phyloP scores from a whole-genome alignment of 2,329 filamentous ascomycete species.

The Exophiala mesophila region DNA sequence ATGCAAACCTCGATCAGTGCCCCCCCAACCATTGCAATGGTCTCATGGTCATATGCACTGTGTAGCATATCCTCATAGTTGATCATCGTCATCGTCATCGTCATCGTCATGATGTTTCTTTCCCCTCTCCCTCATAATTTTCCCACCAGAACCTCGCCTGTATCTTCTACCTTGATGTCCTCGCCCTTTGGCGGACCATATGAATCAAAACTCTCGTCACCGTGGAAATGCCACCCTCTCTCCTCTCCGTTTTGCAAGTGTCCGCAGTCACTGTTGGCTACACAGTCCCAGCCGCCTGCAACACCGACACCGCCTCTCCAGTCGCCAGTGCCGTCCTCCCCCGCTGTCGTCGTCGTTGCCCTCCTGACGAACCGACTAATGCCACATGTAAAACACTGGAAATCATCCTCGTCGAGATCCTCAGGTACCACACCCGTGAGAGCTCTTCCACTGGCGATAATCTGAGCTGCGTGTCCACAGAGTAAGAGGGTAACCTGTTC shows the following conservation, averaged over 20 bases:
- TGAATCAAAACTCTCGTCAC: constrained; percentile 43
- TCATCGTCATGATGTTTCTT: too few relatives aligned
- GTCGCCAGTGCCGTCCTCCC: constrained; percentile 30
- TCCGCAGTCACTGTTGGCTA: constrained; percentile 75
- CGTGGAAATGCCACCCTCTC: constrained; percentile 64
- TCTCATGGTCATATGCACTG: too few relatives aligned
- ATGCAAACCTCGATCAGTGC: too few relatives aligned
- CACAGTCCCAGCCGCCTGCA: constrained; percentile 73
- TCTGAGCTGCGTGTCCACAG: constrained; percentile 82
- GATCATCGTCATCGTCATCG: too few relatives aligned
- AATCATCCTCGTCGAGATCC: constrained; percentile 69
- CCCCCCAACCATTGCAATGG: too few relatives aligned
- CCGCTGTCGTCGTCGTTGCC: constrained; percentile 25
- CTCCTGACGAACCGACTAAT: constrained; percentile 63
- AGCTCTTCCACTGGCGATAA: constrained; percentile 79
- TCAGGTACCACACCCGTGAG: constrained; percentile 74
- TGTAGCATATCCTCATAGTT: too few relatives aligned
- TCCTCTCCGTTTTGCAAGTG: constrained; percentile 78
- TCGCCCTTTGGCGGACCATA: constrained; percentile 16
- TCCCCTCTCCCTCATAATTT: constrained; percentile 11
- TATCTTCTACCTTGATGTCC: constrained; percentile 28
- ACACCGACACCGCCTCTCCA: constrained; percentile 47
- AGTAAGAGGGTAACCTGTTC: constrained; percentile 67
- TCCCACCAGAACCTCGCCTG: constrained; percentile 12
- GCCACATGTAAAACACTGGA: constrained; percentile 77